A percentile compares a stretch with the other conserved stretches of the same genome.
Evolutionary conservation across 2,329 filamentous ascomycete species (phyloP).

Genomic region (Phialemoniopsis sp.): DNA sequence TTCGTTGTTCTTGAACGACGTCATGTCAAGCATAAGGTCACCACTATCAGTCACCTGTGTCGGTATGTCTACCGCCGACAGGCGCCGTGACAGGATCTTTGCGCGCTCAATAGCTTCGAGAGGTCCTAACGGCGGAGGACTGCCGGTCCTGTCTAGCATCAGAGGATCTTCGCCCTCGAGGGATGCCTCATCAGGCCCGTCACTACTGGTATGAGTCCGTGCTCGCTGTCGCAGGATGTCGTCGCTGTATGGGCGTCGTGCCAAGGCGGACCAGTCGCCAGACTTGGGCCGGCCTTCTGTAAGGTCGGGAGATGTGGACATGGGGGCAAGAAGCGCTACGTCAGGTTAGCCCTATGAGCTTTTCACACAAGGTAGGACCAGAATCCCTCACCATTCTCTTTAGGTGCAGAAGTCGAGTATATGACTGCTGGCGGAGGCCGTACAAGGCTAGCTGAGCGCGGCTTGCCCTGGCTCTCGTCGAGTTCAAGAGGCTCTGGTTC

Average conservation of each 20-base stretch:
- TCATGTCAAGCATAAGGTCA: conserved; percentile 98
- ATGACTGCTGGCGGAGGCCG: conserved; percentile 42
- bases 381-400: conserved; percentile 25
- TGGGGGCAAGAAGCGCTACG: conserved; percentile 45
- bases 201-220: conserved; percentile 23
- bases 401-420: conserved; percentile 22
- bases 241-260: conserved; percentile 48
- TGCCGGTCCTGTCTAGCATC: conserved; percentile 61
- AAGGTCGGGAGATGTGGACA: conserved; percentile 49
- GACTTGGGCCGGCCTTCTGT: conserved; percentile 39
- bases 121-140: conserved; percentile 68
- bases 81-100: conserved; percentile 77
- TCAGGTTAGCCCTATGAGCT: too few relatives aligned
- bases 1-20: conserved; percentile 90
- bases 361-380: conserved; percentile 13
- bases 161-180: conserved; percentile 29
- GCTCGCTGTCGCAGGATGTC: conserved; percentile 46
- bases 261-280: conserved; percentile 44
- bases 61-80: conserved; percentile 87
- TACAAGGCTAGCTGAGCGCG: conserved; percentile 27
- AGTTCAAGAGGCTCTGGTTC: conserved; percentile 70
- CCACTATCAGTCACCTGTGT: conserved; percentile 88
- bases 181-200: conserved; percentile 27
- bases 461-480: conserved; percentile 38
- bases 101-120: conserved; percentile 80